Base-by-base conservation (phyloP, 495 filamentous ascomycete genomes). In the Pyrenopolyporus hunteri region DNA sequence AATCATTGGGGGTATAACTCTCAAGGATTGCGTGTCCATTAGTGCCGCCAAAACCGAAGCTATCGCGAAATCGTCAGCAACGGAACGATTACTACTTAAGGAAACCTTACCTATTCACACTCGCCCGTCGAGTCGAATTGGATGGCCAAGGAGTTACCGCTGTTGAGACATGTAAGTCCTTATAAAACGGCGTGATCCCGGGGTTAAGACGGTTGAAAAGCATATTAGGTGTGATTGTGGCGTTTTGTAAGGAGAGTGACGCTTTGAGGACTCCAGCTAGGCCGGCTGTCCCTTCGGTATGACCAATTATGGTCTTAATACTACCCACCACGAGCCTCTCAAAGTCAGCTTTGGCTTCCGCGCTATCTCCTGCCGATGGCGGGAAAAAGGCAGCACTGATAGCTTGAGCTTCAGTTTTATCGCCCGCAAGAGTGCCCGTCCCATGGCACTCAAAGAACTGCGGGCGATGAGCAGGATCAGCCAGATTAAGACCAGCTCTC, bases 251-350 rank as follows among this genome's bases (percentile, higher is more conserved):
- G 40, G 57, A 53, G 1, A 54, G 16, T 0, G 74, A 66, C 0
- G 78, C 73, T 57, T 85, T 85, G 20, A 87, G 71, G 0, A 87
- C 25, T 0, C 74, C 76, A 0, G 80, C 74, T 2, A 87, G 47
- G 0, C 83, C 83, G 22, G 74, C 74, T 0, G 74, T 63, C 0
- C 74, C 81, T 64, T 86, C 84, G 0, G 73, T 50, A 56, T 87
- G 84, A 0, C 84, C 82, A 9, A 85, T 70, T n/a, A 82, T 76
- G 0, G 75, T 75, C 51, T 86, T 86, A 4, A 85, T 67, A 0
- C 76, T 76, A 4, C 83, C 83, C 23, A 87, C 71, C 28, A 69
- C 70, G 48, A 69, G 5, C 56, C 58, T 5, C 0, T 43, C 35
- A 5, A 29, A n/a, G 29, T 22, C 17, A 25, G 2, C 25, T 16